Evolutionary conservation across 2,329 filamentous ascomycete genomes (phyloP).

Genomic region (Metarhizium humberi): DNA sequence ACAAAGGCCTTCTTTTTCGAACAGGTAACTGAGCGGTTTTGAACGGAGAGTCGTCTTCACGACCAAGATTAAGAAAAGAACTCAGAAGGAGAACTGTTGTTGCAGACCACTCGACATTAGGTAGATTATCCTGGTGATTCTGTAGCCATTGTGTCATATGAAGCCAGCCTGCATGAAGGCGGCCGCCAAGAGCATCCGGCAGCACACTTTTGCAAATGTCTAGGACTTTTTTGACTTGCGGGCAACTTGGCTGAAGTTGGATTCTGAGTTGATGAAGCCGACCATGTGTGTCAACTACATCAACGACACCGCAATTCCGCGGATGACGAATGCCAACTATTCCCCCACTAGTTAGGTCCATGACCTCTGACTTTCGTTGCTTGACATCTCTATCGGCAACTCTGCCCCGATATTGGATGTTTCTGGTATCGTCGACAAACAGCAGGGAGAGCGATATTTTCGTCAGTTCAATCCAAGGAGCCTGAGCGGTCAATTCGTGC

Average conservation of each 20-base stretch:
- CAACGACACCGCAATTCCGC: slow-evolving; percentile 51
- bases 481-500: slow-evolving; percentile 61
- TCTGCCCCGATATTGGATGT: slow-evolving; percentile 46
- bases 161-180: slow-evolving; percentile 62
- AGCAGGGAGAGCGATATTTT: slow-evolving; percentile 55
- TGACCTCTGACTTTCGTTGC: slow-evolving; percentile 34
- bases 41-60: slow-evolving; percentile 17
- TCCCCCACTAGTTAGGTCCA: slow-evolving; percentile 36
- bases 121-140: slow-evolving; percentile 32
- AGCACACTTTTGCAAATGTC: slow-evolving; percentile 55
- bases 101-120: slow-evolving; percentile 60
- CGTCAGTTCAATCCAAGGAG: slow-evolving; percentile 65
- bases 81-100: slow-evolving; percentile 54
- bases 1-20: slow-evolving; percentile 22
- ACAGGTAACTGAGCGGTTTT: slow-evolving; percentile 18
- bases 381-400: slow-evolving; percentile 42
- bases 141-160: slow-evolving; percentile 62
- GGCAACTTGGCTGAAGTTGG: slow-evolving; percentile 54
- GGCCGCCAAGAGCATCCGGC: slow-evolving; percentile 48
- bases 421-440: slow-evolving; percentile 48
- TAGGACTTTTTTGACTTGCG: slow-evolving; percentile 52
- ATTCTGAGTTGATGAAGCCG: slow-evolving; percentile 58
- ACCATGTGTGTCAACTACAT: slow-evolving; percentile 54
- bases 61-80: slow-evolving; percentile 51
- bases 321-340: slow-evolving; percentile 48